Conservation (phyloP, 2,329 filamentous ascomycete genomes). For the Phoma sp. region DNA sequence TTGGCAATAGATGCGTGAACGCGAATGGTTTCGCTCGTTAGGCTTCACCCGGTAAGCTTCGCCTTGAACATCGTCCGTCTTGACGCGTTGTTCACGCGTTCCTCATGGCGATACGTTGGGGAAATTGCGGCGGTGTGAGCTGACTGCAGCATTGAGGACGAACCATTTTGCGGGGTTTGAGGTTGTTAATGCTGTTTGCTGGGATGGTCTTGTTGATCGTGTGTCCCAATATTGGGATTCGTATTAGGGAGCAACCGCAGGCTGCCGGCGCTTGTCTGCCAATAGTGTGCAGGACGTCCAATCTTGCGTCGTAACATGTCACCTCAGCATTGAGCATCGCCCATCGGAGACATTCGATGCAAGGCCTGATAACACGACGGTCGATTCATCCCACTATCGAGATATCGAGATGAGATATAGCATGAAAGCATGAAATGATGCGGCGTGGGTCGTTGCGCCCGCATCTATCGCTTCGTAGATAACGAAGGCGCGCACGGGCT, state of each 20-base stretch:
- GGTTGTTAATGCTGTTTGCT: background rate
- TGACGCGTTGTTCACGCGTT: background rate
- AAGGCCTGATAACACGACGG: constrained; percentile 4
- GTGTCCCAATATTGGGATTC: constrained; percentile 13
- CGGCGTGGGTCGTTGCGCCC: constrained; percentile 10
- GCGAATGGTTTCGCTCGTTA: constrained; percentile 1
- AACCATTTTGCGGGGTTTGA: background rate
- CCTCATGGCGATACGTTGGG: background rate
- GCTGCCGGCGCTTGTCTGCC: constrained; percentile 4
- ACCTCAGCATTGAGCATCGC: constrained; percentile 6
- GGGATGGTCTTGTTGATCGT: background rate
- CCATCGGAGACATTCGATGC: background rate
- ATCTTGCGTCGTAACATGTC: constrained; percentile 2
- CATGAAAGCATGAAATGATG: constrained; percentile 4
- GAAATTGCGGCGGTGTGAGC: constrained; percentile 3
- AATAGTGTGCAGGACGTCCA: background rate
- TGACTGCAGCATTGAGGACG: constrained; percentile 3
- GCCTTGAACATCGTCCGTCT: background rate
- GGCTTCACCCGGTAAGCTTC: constrained; percentile 8
- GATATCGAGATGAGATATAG: constrained; percentile 5
- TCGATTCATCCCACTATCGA: background rate
- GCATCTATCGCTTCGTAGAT: constrained; percentile 6
- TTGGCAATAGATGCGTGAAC: background rate
- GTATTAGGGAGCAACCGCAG: constrained; percentile 9
- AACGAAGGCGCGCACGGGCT: constrained; percentile 11